Evolutionary conservation across 805 yeast species (phyloP).

Genomic region (Hanseniaspora occidentalis): DNA sequence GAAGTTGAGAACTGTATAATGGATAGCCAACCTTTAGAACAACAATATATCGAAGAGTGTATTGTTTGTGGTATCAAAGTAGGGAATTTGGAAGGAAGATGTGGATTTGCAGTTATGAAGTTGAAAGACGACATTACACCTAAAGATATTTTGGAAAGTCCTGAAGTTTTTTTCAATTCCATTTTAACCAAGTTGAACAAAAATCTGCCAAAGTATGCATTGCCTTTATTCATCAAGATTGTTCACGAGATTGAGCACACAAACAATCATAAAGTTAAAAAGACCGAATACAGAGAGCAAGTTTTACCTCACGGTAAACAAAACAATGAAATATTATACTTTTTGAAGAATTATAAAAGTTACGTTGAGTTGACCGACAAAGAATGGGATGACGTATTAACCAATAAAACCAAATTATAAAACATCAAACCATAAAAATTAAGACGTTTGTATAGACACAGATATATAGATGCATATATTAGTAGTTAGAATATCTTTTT

Average conservation of each 20-base stretch:
- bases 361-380: slow-evolving; percentile 46
- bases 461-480: background rate
- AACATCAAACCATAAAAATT: background rate
- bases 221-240: slow-evolving; percentile 72
- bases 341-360: slow-evolving; percentile 40
- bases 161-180: slow-evolving; percentile 24
- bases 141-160: slow-evolving; percentile 13
- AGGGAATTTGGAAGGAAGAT: slow-evolving; percentile 86
- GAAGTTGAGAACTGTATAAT: slow-evolving; percentile 75
- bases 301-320: slow-evolving; percentile 52
- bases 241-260: slow-evolving; percentile 48
- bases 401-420: slow-evolving; percentile 18
- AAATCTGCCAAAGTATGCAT: slow-evolving; percentile 69
- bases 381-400: slow-evolving; percentile 37
- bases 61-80: slow-evolving; percentile 83
- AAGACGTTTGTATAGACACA: background rate
- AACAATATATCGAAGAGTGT: slow-evolving; percentile 38
- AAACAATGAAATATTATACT: slow-evolving; percentile 52
- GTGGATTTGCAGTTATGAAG: slow-evolving; percentile 77
- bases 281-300: slow-evolving; percentile 55
- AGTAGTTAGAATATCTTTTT: background rate
- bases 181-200: slow-evolving; percentile 26
- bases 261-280: slow-evolving; percentile 75
- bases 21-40: slow-evolving; percentile 17
- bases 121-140: slow-evolving; percentile 24